Conservation (phyloP, 1,139 yeast genomes). For the Kurtzmaniella quercitrusa region DNA sequence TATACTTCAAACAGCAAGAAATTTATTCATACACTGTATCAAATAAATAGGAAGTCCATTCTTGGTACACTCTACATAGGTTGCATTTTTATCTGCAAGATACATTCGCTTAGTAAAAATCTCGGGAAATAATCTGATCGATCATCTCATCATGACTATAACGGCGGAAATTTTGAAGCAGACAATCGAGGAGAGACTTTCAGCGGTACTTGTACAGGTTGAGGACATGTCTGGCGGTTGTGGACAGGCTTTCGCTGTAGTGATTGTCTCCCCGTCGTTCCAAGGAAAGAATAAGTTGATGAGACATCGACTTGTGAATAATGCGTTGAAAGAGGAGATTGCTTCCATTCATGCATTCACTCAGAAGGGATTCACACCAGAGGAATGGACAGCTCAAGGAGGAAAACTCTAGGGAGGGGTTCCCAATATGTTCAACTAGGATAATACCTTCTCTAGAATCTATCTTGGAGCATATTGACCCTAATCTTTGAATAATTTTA, state of each 20-base stretch:
- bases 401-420: constrained; percentile 20
- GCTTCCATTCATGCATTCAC: constrained; percentile 91
- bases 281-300: constrained; percentile 78
- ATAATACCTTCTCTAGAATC: no score
- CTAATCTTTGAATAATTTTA: no score
- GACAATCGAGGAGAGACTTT: constrained; percentile 46
- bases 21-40: no score
- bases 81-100: background rate
- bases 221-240: constrained; percentile 81
- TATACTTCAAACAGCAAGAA: no score
- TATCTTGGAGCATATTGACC: no score
- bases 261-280: constrained; percentile 71
- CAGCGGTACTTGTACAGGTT: constrained; percentile 55
- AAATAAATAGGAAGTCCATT: no score
- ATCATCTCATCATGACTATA: constrained; percentile 24
- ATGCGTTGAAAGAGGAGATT: constrained; percentile 74
- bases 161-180: constrained; percentile 44
- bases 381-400: constrained; percentile 59
- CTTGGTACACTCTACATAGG: no score
- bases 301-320: constrained; percentile 84
- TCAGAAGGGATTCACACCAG: constrained; percentile 75
- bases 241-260: constrained; percentile 83
- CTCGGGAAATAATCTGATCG: constrained; percentile 1
- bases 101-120: background rate
- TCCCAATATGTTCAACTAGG: no score